Conservation (phyloP, 2,329 filamentous ascomycete species). For the Alternaria sp. region DNA sequence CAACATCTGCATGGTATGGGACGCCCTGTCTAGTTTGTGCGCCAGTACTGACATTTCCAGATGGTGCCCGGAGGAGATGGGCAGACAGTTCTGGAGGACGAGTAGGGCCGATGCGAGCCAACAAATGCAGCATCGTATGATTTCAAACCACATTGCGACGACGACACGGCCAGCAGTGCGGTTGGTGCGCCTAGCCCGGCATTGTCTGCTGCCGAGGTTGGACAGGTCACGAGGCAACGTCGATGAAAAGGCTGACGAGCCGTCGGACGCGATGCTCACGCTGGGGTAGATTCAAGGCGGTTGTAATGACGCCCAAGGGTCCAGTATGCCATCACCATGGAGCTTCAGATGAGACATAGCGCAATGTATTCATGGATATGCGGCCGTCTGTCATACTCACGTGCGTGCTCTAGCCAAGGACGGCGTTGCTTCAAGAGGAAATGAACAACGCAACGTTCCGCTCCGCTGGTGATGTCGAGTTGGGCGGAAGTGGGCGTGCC, state of each 20-base stretch:
- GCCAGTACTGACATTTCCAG: constrained; percentile 26
- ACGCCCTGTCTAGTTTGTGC: background rate
- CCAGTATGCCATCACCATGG: constrained; percentile 1
- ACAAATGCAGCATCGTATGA: constrained; percentile 4
- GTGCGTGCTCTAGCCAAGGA: constrained; percentile 1
- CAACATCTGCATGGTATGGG: constrained; percentile 96
- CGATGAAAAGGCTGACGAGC: background rate
- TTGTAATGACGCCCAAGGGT: constrained; percentile 10
- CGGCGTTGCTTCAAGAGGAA: background rate
- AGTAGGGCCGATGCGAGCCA: constrained; percentile 16
- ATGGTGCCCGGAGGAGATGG: constrained; percentile 49
- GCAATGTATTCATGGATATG: constrained; percentile 4
- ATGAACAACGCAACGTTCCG: constrained; percentile 5
- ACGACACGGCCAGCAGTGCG: constrained; percentile 4
- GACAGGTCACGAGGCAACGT: constrained; percentile 4
- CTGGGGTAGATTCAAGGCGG: constrained; percentile 10
- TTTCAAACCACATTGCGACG: background rate
- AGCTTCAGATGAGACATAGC: constrained; percentile 3
- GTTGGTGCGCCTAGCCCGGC: constrained; percentile 2
- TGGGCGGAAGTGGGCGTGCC: constrained; percentile 14
- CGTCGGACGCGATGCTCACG: constrained; percentile 6
- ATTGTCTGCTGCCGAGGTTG: background rate
- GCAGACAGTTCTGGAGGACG: constrained; percentile 36
- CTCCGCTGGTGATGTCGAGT: constrained; percentile 1
- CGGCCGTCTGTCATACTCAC: background rate